These are phyloP conservation scores for Hortiboletus rubellus DNA, from an alignment of 1,284 basidiomycete species.

Conservation along the genomic window DNA sequence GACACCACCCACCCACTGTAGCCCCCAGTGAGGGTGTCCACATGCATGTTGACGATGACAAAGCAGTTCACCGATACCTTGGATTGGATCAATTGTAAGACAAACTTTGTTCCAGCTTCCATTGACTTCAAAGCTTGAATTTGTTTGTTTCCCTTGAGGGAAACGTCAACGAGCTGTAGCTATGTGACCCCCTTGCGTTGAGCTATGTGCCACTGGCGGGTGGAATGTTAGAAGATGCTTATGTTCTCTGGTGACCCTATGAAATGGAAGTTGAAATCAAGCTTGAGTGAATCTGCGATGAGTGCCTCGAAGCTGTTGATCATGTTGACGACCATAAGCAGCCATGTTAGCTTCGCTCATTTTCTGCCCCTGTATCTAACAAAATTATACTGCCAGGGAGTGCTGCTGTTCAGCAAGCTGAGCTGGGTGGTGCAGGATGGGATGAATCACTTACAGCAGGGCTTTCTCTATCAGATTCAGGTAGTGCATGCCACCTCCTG, in stretches of 20 bases:
- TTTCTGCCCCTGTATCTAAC: neutral
- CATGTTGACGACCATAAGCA: neutral
- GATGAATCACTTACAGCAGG: too few species aligned
- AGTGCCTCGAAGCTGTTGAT: neutral
- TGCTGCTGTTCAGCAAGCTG: too few species aligned
- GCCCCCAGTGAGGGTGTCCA: neutral
- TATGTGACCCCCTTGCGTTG: too few species aligned
- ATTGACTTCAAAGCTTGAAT: neutral
- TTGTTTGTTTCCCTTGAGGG: neutral
- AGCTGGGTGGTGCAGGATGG: too few species aligned
- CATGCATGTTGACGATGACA: neutral
- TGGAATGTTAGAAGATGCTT: too few species aligned
- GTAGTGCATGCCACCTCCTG: too few species aligned
- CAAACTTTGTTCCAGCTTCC: neutral
- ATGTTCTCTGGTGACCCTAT: neutral
- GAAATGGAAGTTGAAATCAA: neutral
- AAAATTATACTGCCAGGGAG: neutral
- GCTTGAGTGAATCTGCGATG: neutral
- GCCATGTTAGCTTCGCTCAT: neutral
- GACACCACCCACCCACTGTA: neutral
- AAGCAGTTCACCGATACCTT: neutral
- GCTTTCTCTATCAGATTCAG: too few species aligned
- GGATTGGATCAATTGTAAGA: neutral
- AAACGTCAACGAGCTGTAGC: too few species aligned
- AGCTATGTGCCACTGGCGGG: too few species aligned